These are phyloP conservation scores for Fusarium acutatum DNA, from an alignment of 2,329 filamentous ascomycete genomes.

Conservation along the genomic window DNA sequence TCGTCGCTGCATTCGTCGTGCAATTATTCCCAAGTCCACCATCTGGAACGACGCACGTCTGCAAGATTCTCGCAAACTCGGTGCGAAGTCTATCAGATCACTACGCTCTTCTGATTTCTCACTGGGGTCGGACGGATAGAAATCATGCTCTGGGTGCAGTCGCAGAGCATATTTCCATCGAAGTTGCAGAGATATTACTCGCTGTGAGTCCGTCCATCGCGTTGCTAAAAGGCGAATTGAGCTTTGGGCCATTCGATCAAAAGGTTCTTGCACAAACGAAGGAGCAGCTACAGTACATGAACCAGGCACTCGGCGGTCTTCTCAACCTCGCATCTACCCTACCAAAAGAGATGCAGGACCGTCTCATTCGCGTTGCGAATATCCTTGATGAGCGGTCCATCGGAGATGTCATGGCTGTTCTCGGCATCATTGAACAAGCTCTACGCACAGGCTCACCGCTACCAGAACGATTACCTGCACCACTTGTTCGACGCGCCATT, in stretches of 20 bases:
- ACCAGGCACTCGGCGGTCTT: slow-evolving; percentile 46
- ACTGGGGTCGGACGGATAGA: slow-evolving; percentile 49
- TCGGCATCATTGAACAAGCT: slow-evolving; percentile 56
- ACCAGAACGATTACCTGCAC: slow-evolving; percentile 57
- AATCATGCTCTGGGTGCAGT: slow-evolving; percentile 43
- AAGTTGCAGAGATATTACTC: slow-evolving; percentile 42
- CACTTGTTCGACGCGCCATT: slow-evolving; percentile 51
- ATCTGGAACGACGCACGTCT: slow-evolving; percentile 55
- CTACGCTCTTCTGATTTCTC: slow-evolving; percentile 58
- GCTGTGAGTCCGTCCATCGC: slow-evolving; percentile 39
- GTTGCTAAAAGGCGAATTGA: slow-evolving; percentile 44
- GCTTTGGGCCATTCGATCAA: slow-evolving; percentile 44
- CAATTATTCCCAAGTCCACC: slow-evolving; percentile 58
- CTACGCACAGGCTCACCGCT: slow-evolving; percentile 57
- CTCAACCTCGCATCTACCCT: slow-evolving; percentile 48
- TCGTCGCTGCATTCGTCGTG: slow-evolving; percentile 53
- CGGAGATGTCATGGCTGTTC: slow-evolving; percentile 60
- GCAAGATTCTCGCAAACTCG: slow-evolving; percentile 54
- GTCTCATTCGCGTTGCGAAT: slow-evolving; percentile 50
- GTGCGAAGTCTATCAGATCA: slow-evolving; percentile 56
- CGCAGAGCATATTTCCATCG: slow-evolving; percentile 43
- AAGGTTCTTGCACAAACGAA: slow-evolving; percentile 43
- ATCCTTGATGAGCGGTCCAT: slow-evolving; percentile 54
- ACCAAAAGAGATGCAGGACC: slow-evolving; percentile 50
- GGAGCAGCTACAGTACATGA: slow-evolving; percentile 45